Evolutionary conservation across 768 basidiomycete species (phyloP), one percentile per base, ranked within the genome.

Genomic region (Psilocybe tampanensis): DNA sequence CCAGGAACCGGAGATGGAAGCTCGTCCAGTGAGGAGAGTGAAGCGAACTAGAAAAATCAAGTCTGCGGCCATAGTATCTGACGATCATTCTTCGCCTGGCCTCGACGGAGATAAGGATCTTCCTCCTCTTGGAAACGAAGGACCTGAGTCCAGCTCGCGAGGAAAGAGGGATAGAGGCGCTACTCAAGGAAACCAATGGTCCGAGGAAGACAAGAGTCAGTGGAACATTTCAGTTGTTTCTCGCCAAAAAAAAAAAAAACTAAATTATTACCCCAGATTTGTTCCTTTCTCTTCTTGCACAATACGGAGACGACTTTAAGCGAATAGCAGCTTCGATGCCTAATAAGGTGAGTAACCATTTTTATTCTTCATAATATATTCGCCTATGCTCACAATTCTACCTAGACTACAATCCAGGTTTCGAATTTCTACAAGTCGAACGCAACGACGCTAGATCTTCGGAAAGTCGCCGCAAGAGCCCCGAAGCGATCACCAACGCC

Each of bases 261-360:
- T 29, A 4, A 55, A 41, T 52, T 52, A 24, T 52, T 51, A 11
- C 19, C 21, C 9, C 52, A 84, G 83, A 66, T 44, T 62, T 80
- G 44, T 86, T 90, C 64, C 62, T 85, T 45, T 68, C 76, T 15
- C 76, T 91, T 36, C 74, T 90, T 17, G 72, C 74, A n/a, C 76
- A 83, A 56, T 78, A 89, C 67, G 89, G 88, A 33, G 79, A 81
- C 52, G 81, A 92, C 64, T 86, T 86, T 64, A 81, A 84, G 63
- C 79, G 82, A n/a, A 86, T 92, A 49, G 84, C 89, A 1, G 78
- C 85, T 2, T 80, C 80, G 4, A 80, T 92, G 77, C 84, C 83
- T 6, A 82, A 80, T 68, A 86, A 86, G 77, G 84, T 81, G 60
- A 44, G 70, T 67, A 55, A 21, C 32, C 18, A 42, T 55, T 17